These are phyloP conservation scores for Rutidosis leptorrhynchoides DNA, from an alignment of 129 eudicot genomes.

Conservation along the genomic window DNA sequence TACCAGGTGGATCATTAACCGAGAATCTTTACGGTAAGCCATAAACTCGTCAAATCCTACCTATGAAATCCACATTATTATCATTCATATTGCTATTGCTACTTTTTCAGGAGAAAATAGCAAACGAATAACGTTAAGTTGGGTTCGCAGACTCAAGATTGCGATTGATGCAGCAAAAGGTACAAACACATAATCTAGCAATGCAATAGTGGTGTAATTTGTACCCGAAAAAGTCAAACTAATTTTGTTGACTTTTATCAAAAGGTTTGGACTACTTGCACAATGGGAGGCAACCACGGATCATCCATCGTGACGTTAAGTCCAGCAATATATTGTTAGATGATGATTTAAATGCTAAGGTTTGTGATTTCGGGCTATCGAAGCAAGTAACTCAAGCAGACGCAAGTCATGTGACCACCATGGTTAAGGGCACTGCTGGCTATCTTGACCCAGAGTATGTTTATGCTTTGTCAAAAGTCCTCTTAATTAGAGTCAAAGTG, in stretches of 20 bases:
- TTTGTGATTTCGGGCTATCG: slow-evolving; percentile 81
- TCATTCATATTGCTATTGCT: slow-evolving; percentile 5
- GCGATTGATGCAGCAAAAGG: slow-evolving; percentile 97
- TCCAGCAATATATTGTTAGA: slow-evolving; percentile 87
- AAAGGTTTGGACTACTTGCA: slow-evolving; percentile 90
- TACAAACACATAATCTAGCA: slow-evolving; percentile 15
- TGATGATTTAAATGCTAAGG: slow-evolving; percentile 73
- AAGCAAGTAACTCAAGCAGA: slow-evolving; percentile 71
- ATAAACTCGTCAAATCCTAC: neutral
- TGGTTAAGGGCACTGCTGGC: slow-evolving; percentile 91
- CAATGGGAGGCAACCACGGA: slow-evolving; percentile 72
- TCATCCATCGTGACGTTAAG: slow-evolving; percentile 91
- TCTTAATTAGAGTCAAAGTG: slow-evolving; percentile 1
- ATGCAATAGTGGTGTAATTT: neutral
- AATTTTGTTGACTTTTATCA: slow-evolving; percentile 26
- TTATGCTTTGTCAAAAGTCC: slow-evolving; percentile 1
- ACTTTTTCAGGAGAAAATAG: slow-evolving; percentile 61
- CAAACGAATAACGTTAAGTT: slow-evolving; percentile 63
- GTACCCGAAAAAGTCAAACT: slow-evolving; percentile 21
- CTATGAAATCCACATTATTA: slow-evolving; percentile 9
- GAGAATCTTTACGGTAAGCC: slow-evolving; percentile 77
- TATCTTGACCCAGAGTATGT: slow-evolving; percentile 93
- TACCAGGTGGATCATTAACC: slow-evolving; percentile 83
- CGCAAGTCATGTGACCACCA: slow-evolving; percentile 75
- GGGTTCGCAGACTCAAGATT: slow-evolving; percentile 92